Base-by-base conservation (phyloP, 2,329 filamentous ascomycete genomes). In the Ophiostoma sp. region DNA sequence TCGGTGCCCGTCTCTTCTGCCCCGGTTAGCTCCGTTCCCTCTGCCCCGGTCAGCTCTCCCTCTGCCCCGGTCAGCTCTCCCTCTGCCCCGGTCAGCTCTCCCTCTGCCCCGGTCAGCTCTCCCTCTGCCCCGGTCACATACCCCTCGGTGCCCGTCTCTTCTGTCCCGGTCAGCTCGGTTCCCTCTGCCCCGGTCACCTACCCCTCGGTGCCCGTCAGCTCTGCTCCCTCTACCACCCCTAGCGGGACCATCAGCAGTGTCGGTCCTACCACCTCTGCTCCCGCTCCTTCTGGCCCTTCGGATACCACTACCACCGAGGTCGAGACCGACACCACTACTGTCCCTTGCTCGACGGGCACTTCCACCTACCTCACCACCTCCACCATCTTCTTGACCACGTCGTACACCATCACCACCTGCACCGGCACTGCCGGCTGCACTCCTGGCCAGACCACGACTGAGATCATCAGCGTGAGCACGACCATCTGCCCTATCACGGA, bases 401-500 rank as follows among this genome's bases (percentile, higher is more conserved):
- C 76, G 72, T 68, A 75, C 69, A 77, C 76, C 67, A 69, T 77
- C 65, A 76, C 74, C 0, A 71, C 72, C 36, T 78, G 76, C 70
- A 68, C 74, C 8, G 71, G 74, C 2, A 75, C 67, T 11, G 54
- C 75, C 13, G 75, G 75, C 48, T 77, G 76, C 74, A 74, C 75
- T 7, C 72, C 33, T 35, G 73, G 72, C 44, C 23, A 67, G 17
- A 72, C 75, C 11, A 76, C 74, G 39, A 75, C 74, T 7, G 72
- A 76, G 74, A 75, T 75, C 39, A 73, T 77, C 67, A 73, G 77
- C 67, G 65, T 75, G n/a, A 69, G 81, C 8, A 68, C 81, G 44
- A 83, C 81, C 6, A 76, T 82, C 70, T 81, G 80, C 77, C 81
- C 81, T 15, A 77, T 82, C 60, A 65, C 60, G 7, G 60, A 65